Evolutionary conservation across 495 filamentous ascomycete species (phyloP), one percentile per base, ranked within the genome.

Genomic region (Penicillium coprophilum): DNA sequence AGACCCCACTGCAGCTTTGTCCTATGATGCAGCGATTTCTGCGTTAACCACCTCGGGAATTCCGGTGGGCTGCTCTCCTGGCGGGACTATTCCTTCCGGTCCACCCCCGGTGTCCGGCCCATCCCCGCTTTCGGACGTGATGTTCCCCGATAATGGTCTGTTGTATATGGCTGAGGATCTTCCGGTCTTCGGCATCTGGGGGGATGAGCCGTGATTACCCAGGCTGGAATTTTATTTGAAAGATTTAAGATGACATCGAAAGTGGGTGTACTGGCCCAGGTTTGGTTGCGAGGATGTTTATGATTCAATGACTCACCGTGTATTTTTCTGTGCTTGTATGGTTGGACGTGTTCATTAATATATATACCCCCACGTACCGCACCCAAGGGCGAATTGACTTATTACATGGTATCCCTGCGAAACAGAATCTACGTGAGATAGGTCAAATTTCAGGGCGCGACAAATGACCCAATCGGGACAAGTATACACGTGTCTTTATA

Each of bases 31-130:
- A 47, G 78, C 78, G 8, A 79, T 83, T 20, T 75, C 79, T 8
- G 74, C 80, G 13, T 65, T 85, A 5, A 77, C 73, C 5, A 80
- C 73, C 12, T 76, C 76, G 1, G 74, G 77, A 0, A 69, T 78
- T 41, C 72, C 76, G 5, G 62, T 72, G 10, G 66, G 66, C 27
- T 74, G 67, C 38, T 77, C 77, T 12, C 73, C 73, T 11, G 76
- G 77, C 32, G 65, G 72, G 0, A 76, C 77, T 6, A 64, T 72
- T 40, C 68, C 68, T 12, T 21, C 62, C 1, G 60, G 55, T 17
- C 60, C 56, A 13, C 55, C 50, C 3, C 27, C 59, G 5, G 55
- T 49, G 0, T 61, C 61, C 5, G 60, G 69, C 9, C 71, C 71
- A 6, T 75, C 73, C 5, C 73, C 73, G 0, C 59, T 75, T 1